Conservation (phyloP, 2,329 filamentous ascomycete genomes). For the Immersiporthe knoxdaviesiana region DNA sequence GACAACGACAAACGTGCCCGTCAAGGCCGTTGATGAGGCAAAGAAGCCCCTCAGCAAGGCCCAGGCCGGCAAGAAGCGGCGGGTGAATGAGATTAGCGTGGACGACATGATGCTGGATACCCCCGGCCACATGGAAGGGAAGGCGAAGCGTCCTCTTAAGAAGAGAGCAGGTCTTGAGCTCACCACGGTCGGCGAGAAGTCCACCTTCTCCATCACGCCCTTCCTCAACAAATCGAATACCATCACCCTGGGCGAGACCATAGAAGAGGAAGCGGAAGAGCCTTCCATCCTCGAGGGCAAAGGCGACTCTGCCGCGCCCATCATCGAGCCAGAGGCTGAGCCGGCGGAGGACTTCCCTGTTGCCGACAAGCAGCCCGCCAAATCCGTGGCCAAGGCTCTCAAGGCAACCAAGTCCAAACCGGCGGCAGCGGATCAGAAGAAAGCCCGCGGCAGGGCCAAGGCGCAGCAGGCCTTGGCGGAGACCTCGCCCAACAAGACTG, state of each 20-base stretch:
- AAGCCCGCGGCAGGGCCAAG: slow-evolving; percentile 50
- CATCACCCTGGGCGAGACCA: slow-evolving; percentile 53
- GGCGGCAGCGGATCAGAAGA: slow-evolving; percentile 38
- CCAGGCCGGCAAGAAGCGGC: slow-evolving; percentile 50
- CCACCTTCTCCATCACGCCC: slow-evolving; percentile 89
- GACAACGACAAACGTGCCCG: slow-evolving; percentile 36
- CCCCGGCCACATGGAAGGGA: slow-evolving; percentile 42
- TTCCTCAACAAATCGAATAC: slow-evolving; percentile 71
- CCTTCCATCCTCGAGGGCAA: slow-evolving; percentile 26
- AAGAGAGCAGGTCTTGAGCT: slow-evolving; percentile 64
- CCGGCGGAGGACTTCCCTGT: slow-evolving; percentile 15
- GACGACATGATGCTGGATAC: slow-evolving; percentile 55
- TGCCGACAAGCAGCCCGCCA: slow-evolving; percentile 15
- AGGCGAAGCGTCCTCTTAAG: slow-evolving; percentile 43
- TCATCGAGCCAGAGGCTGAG: slow-evolving; percentile 27
- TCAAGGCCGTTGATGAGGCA: slow-evolving; percentile 29
- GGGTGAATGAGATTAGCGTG: slow-evolving; percentile 48
- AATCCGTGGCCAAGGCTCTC: slow-evolving; percentile 28
- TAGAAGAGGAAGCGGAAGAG: slow-evolving; percentile 42
- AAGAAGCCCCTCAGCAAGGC: slow-evolving; percentile 40
- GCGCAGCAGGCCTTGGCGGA: slow-evolving; percentile 51
- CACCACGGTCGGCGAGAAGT: slow-evolving; percentile 78
- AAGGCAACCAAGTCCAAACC: slow-evolving; percentile 31
- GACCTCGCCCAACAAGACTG: slow-evolving; percentile 51
- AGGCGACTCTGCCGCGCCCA: slow-evolving; percentile 22